A percentile compares a stretch with the other conserved stretches of the same genome.
phyloP scores from a whole-genome alignment of 2,329 filamentous ascomycete species.

The Cercospora zeina region DNA sequence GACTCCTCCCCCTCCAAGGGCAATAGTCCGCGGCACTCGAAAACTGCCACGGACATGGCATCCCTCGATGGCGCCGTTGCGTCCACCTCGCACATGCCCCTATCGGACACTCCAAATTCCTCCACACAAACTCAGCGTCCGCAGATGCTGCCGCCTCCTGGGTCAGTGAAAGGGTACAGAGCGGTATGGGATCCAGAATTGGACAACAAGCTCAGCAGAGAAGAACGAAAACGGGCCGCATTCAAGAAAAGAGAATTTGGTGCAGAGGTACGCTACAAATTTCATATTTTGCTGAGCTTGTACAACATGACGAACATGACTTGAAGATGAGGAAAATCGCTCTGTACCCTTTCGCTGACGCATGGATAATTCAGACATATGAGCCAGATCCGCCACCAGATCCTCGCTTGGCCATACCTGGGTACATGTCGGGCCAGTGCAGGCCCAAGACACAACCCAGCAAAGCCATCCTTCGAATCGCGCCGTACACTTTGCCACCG shows the following conservation, averaged over 20 bases:
- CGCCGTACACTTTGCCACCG: conserved; percentile 76
- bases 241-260: conserved; percentile 42
- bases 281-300: conserved; percentile 43
- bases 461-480: conserved; percentile 69
- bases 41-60: conserved; percentile 33
- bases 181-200: conserved; percentile 64
- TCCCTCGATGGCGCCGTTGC: conserved; percentile 29
- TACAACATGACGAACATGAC: conserved; percentile 40
- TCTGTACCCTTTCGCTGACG: conserved; percentile 46
- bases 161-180: conserved; percentile 59
- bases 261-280: conserved; percentile 46
- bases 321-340: conserved; percentile 39
- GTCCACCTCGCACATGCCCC: conserved; percentile 28
- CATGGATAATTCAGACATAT: conserved; percentile 57
- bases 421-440: conserved; percentile 57
- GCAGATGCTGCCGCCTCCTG: conserved; percentile 54
- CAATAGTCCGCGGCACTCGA: conserved; percentile 51
- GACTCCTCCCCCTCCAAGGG: conserved; percentile 65
- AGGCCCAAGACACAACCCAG: conserved; percentile 57
- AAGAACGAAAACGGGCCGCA: conserved; percentile 52
- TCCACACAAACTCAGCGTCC: conserved; percentile 43
- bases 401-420: conserved; percentile 70
- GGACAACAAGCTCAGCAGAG: conserved; percentile 59
- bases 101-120: conserved; percentile 35
- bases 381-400: conserved; percentile 71